These are phyloP conservation scores for Citrullus mucosospermus DNA, from an alignment of 306 rosid genomes.

Conservation along the genomic window DNA sequence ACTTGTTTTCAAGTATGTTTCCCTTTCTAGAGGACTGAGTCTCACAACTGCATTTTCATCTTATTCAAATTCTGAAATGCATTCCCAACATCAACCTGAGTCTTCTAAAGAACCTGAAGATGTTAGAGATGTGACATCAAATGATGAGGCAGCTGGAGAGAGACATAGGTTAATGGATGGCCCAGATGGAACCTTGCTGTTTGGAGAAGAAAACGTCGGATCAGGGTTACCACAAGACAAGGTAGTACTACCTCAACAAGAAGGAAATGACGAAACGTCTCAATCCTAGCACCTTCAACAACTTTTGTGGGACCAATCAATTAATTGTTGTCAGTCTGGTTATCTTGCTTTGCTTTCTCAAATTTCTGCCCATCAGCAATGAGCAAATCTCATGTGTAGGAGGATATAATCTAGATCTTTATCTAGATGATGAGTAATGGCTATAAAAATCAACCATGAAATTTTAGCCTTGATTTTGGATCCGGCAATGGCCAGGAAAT, in stretches of 20 bases:
- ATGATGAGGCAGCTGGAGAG: constrained; percentile 22
- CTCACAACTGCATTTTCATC: constrained; percentile 25
- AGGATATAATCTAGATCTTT: background rate
- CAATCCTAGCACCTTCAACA: constrained; percentile 5
- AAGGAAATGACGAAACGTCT: constrained; percentile 21
- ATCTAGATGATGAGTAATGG: background rate
- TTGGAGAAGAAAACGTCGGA: constrained; percentile 33
- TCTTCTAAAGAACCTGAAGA: constrained; percentile 27
- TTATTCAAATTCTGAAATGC: constrained; percentile 22
- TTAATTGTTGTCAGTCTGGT: background rate
- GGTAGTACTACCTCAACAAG: constrained; percentile 26
- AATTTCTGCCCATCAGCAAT: background rate
- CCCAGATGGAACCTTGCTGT: constrained; percentile 21
- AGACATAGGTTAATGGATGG: constrained; percentile 17
- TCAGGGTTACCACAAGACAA: constrained; percentile 32
- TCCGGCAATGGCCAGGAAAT: background rate
- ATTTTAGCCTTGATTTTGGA: background rate
- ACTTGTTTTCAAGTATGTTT: constrained; percentile 70
- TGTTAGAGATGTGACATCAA: constrained; percentile 18
- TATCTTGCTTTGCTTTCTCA: background rate
- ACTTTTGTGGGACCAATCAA: background rate
- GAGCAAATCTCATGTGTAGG: background rate
- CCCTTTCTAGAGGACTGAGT: constrained; percentile 76
- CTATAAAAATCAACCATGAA: background rate
- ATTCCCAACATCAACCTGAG: constrained; percentile 26